Conservation (phyloP, 192 early-diverging fungal genomes). For the Backusella macrospora region DNA sequence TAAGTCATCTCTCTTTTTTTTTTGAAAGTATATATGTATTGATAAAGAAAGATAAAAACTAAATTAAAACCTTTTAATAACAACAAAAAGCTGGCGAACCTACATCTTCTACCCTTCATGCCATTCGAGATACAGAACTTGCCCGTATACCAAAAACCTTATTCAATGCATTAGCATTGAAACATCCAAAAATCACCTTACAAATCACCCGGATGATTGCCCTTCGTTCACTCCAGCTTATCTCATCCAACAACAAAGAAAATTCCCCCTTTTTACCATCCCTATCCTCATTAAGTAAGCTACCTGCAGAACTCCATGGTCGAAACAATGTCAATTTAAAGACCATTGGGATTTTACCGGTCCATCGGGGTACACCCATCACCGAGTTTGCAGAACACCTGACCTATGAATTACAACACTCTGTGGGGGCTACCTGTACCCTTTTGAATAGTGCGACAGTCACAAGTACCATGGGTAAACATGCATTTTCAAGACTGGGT, state of each 20-base stretch:
- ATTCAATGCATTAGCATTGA: slow-evolving; percentile 87
- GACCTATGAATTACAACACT: slow-evolving; percentile 64
- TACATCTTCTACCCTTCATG: slow-evolving; percentile 87
- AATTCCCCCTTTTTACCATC: neutral
- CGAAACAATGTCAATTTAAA: slow-evolving; percentile 92
- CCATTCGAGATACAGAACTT: slow-evolving; percentile 96
- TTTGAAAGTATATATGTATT: neutral
- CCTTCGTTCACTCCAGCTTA: slow-evolving; percentile 57
- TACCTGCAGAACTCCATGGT: slow-evolving; percentile 43
- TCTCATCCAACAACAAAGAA: slow-evolving; percentile 21
- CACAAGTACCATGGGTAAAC: slow-evolving; percentile 79
- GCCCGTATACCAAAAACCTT: slow-evolving; percentile 94
- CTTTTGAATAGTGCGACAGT: slow-evolving; percentile 80
- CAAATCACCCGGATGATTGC: slow-evolving; percentile 91
- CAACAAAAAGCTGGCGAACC: slow-evolving; percentile 50
- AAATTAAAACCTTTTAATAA: neutral
- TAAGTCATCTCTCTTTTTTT: slow-evolving; percentile 26
- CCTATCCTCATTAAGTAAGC: slow-evolving; percentile 15
- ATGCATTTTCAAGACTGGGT: slow-evolving; percentile 90
- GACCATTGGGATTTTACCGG: slow-evolving; percentile 92
- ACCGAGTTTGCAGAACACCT: slow-evolving; percentile 86
- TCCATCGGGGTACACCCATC: slow-evolving; percentile 73
- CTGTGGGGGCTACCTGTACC: slow-evolving; percentile 70
- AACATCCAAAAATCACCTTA: slow-evolving; percentile 90
- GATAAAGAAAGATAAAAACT: neutral